Base-by-base conservation (phyloP, 768 basidiomycete genomes). In the Mycena pura region DNA sequence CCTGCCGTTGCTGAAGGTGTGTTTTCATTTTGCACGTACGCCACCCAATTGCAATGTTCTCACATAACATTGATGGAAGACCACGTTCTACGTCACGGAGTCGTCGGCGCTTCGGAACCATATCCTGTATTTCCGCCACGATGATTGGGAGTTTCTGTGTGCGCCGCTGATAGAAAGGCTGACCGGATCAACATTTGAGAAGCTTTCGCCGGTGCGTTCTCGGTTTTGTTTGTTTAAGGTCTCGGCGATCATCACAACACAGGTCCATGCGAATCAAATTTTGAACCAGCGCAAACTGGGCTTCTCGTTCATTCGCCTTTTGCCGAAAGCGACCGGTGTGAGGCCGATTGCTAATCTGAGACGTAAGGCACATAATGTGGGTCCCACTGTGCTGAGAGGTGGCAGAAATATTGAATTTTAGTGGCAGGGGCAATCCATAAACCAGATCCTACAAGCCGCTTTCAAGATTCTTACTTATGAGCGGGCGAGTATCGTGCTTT, bases 251-350 rank as follows among this genome's bases (percentile, higher is more conserved):
- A 28, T 28, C 27, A 19, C n/a, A n/a, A n/a, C 19, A 8, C 62
- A 95, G 90, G 67, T 72, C 22, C 87, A 92, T 60, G 88, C 86
- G 0, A 78, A 83, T 44, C 85, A 86, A 56, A 81, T 93, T 34
- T 74, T 92, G 13, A 81, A 85, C n/a, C 85, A 89, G 64, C 84
- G 94, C 2, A 84, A 77, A 62, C 80, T 97, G 3, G 92, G 93
- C 0, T 94, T 88, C 69, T 93, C 95, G 0, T 92, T 91, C 64
- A 87, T 96, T 15, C 85, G 97, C 2, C 80, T 98, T 7, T 78
- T 99, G 19, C 97, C 97, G 0, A 99, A 99, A 73, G 96, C 96
- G 58, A 92, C 88, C 4, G 97, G 97, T 0, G 93, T 99, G 3
- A 83, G 97, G 28, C 96, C 96, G 0, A 96, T 99, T 61, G 92